Evolutionary conservation across 2,329 filamentous ascomycete genomes (phyloP), one percentile per base, ranked within the genome.

Genomic region (Nemania abortiva): DNA sequence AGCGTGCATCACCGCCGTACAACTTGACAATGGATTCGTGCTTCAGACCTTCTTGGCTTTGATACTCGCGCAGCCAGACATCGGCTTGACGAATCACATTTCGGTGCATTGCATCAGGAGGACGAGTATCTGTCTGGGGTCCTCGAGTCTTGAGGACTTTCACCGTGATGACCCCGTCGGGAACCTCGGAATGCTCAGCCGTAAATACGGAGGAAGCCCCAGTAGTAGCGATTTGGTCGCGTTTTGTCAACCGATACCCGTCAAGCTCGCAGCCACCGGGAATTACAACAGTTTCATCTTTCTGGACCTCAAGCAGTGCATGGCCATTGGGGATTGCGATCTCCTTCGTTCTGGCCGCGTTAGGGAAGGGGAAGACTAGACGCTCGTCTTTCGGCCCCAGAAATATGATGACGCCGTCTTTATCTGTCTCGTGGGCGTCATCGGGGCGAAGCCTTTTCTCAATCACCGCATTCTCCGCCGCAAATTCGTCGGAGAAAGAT

Each of bases 51-150:
- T 86, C 84, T 70, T 89, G 87, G 73, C 83, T 86, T 73, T 84
- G 83, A 70, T 86, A 86, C 74, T 89, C 87, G 70, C 87, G 86
- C 70, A 88, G 78, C 87, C 87, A 89, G 75, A 87, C 85, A 73
- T 89, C 85, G 50, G 87, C 87, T 74, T 89, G 87, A 1, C 84
- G 85, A 72, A 89, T 88, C 52, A 89, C 84, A 66, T 85, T 87
- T 63, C 84, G 83, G 74, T 87, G 87, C 61, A 82, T 82, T 15
- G 37, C 66, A 22, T 87, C 83, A 52, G 84, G 82, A 2, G 84
- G 83, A 63, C 85, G 85, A 52, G 81, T 76, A 58, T 81, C 78
- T 2, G 81, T 70, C 50, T 80, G 81, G 37, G 81, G 73, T 2
- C 82, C 75, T 6, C 83, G 79, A 1, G 87, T 89, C 78, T 88